Conservation (phyloP, 345 rosid species). For the Carallia pectinifolia region DNA sequence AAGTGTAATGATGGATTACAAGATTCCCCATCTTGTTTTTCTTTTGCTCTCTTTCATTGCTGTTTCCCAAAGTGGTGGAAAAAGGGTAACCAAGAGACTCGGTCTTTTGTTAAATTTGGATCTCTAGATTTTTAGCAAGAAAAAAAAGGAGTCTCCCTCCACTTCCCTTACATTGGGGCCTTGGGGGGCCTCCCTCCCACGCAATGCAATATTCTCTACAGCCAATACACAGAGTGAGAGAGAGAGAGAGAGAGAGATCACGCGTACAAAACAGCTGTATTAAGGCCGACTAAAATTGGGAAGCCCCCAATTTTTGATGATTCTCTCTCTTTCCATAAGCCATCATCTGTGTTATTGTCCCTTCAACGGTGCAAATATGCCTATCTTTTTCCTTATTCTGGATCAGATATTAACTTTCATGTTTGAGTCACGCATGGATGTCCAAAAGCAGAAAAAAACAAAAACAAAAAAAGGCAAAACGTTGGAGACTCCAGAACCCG, state of each 20-base stretch:
- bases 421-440: too few species aligned
- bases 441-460: too few species aligned
- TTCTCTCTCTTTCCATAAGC: too few species aligned
- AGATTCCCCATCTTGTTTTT: conserved; percentile 2
- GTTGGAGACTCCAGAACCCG: too few species aligned
- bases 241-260: not conserved
- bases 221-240: not conserved
- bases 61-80: conserved; percentile 17
- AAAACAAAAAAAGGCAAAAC: too few species aligned
- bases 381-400: too few species aligned
- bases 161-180: not conserved
- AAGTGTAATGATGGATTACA: conserved; percentile 1
- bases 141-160: not conserved
- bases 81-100: conserved; percentile 37
- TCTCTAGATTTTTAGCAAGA: conserved; percentile 43
- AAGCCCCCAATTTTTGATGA: too few species aligned
- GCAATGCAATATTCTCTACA: too few species aligned
- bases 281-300: not conserved
- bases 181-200: too few species aligned
- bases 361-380: too few species aligned
- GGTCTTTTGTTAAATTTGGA: conserved; percentile 35
- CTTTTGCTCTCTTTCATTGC: not conserved
- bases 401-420: too few species aligned
- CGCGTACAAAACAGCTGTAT: not conserved
- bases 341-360: too few species aligned